Percentiles rank a stretch among this genome's conserved stretches.
Conservation (phyloP, 176 grass and related monocot species). For the Zoysia japonica region DNA sequence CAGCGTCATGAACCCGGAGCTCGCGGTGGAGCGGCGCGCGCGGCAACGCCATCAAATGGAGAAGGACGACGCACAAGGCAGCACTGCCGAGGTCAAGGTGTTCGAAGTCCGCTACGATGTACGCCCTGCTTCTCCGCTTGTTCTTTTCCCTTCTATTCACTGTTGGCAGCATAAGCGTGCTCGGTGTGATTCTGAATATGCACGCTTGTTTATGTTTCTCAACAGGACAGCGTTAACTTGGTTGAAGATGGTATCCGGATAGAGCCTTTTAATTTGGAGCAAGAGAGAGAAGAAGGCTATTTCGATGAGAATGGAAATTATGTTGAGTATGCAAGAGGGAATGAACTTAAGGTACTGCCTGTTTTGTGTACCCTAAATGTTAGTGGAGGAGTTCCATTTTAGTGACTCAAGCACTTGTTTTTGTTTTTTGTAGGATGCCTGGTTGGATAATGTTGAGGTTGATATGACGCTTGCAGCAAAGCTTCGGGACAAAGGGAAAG, state of each 20-base stretch:
- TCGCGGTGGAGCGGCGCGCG: slow-evolving; percentile 61
- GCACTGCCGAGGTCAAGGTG: slow-evolving; percentile 38
- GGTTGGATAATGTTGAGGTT: slow-evolving; percentile 80
- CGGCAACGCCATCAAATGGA: slow-evolving; percentile 58
- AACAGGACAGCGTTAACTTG: slow-evolving; percentile 71
- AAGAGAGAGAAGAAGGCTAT: slow-evolving; percentile 95
- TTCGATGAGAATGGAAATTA: slow-evolving; percentile 92
- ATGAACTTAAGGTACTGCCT: slow-evolving; percentile 71
- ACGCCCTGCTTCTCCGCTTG: neutral
- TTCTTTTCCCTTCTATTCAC: neutral
- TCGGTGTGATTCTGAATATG: slow-evolving; percentile 5
- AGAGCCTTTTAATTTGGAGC: slow-evolving; percentile 96
- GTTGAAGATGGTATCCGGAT: slow-evolving; percentile 83
- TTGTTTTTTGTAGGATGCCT: slow-evolving; percentile 71
- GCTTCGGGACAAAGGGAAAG: slow-evolving; percentile 44
- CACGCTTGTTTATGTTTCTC: slow-evolving; percentile 33
- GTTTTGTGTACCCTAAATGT: slow-evolving; percentile 1
- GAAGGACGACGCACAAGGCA: slow-evolving; percentile 50
- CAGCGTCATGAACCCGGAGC: slow-evolving; percentile 59
- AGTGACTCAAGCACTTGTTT: slow-evolving; percentile 11
- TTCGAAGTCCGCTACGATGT: slow-evolving; percentile 86
- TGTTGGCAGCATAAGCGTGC: slow-evolving; percentile 1
- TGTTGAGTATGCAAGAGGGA: slow-evolving; percentile 75
- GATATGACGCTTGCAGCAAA: slow-evolving; percentile 58
- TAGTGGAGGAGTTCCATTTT: neutral